Evolutionary conservation across 2,329 filamentous ascomycete genomes (phyloP).

Genomic region (Remersonia thermophila): DNA sequence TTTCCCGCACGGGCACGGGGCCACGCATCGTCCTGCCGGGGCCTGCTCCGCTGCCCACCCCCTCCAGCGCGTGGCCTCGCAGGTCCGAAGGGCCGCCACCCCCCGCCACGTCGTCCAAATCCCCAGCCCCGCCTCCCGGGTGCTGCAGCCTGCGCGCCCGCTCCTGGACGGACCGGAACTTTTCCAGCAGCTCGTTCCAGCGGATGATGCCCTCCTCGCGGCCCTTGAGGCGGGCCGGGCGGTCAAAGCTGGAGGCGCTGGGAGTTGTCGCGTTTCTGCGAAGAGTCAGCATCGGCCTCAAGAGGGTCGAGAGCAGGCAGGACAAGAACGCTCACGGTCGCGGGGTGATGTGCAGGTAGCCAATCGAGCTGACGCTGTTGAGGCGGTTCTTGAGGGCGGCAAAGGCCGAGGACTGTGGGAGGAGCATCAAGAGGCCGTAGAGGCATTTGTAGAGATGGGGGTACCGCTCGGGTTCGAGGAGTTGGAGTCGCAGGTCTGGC

Average conservation of each 20-base stretch:
- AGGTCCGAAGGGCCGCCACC: slow-evolving; percentile 17
- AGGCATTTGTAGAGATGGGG: slow-evolving; percentile 96
- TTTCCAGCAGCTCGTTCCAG: slow-evolving; percentile 87
- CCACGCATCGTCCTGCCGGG: slow-evolving; percentile 14
- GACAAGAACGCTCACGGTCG: slow-evolving; percentile 50
- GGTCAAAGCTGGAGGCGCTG: slow-evolving; percentile 49
- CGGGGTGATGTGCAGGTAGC: slow-evolving; percentile 74
- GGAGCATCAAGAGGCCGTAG: slow-evolving; percentile 90
- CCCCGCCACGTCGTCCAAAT: slow-evolving; percentile 30
- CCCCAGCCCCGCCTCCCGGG: slow-evolving; percentile 20
- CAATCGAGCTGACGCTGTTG: slow-evolving; percentile 94
- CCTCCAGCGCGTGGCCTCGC: neutral
- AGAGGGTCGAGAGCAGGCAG: slow-evolving; percentile 6
- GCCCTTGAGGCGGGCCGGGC: slow-evolving; percentile 65
- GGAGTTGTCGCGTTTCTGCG: slow-evolving; percentile 35
- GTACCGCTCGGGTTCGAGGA: slow-evolving; percentile 89
- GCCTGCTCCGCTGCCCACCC: slow-evolving; percentile 15
- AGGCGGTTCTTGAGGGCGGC: slow-evolving; percentile 91
- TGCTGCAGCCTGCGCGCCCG: slow-evolving; percentile 61
- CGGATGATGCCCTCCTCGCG: slow-evolving; percentile 75
- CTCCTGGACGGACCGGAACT: slow-evolving; percentile 87
- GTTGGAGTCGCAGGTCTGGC: slow-evolving; percentile 78
- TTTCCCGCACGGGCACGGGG: slow-evolving; percentile 36
- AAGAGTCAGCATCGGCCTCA: slow-evolving; percentile 23
- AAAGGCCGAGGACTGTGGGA: slow-evolving; percentile 96